These are phyloP conservation scores for Kwoniella mangroviensis DNA, from an alignment of 768 basidiomycete species.

Conservation along the genomic window DNA sequence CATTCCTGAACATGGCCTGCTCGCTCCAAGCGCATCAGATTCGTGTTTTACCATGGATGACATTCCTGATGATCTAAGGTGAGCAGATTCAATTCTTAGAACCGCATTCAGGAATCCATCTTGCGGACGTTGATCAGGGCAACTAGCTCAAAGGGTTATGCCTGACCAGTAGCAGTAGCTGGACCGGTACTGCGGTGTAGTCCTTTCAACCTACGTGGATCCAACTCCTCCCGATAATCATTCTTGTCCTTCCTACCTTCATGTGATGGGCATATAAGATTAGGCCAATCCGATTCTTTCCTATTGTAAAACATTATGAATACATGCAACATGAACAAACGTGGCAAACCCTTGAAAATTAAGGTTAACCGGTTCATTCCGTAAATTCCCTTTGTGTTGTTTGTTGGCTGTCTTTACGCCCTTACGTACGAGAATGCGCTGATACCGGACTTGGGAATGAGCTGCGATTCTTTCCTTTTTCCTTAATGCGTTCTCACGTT, in stretches of 20 bases:
- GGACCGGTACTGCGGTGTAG: too few relatives aligned
- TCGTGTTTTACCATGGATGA: too few relatives aligned
- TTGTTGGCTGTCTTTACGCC: too few relatives aligned
- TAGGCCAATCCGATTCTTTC: background rate
- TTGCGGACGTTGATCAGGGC: too few relatives aligned
- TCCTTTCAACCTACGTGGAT: background rate
- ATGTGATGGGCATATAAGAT: background rate
- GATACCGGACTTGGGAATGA: background rate
- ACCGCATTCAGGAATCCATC: too few relatives aligned
- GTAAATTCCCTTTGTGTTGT: background rate
- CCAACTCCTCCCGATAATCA: background rate
- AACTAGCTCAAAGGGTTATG: too few relatives aligned
- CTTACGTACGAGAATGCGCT: background rate
- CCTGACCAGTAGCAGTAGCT: too few relatives aligned
- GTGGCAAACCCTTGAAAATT: background rate
- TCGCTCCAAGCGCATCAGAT: too few relatives aligned
- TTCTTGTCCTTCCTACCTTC: background rate
- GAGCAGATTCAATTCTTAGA: too few relatives aligned
- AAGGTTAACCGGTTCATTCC: slow-evolving; percentile 10
- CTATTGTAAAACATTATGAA: background rate
- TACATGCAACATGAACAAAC: background rate
- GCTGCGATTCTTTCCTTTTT: slow-evolving; percentile 1
- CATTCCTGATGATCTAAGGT: too few relatives aligned
- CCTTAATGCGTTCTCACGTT: background rate
- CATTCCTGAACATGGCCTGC: too few relatives aligned